phyloP scores from a whole-genome alignment of 192 early-diverging fungal genomes.

The Endogone sp. region DNA sequence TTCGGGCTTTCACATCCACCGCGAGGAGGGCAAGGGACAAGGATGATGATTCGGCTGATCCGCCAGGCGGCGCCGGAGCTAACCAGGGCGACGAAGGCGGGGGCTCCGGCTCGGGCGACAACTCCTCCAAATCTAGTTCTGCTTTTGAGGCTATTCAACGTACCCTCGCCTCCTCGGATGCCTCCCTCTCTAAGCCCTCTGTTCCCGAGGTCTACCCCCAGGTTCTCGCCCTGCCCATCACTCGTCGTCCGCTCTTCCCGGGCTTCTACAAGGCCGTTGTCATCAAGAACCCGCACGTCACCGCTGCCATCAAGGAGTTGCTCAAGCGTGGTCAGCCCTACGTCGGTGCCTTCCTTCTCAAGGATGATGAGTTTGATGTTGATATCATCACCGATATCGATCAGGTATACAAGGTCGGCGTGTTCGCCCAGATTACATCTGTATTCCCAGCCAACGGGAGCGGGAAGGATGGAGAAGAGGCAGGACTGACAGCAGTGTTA shows the following conservation, averaged over 20 bases:
- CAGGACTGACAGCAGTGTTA: conserved; percentile 86
- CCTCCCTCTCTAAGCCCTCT: conserved; percentile 65
- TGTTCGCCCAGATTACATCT: conserved; percentile 97
- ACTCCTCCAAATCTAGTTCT: conserved; percentile 13
- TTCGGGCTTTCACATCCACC: neutral
- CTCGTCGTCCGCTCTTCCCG: conserved; percentile 90
- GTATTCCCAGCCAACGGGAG: conserved; percentile 70
- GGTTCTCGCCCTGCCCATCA: conserved; percentile 90
- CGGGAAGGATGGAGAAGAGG: conserved; percentile 56
- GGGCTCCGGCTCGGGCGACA: conserved; percentile 29
- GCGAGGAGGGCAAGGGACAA: conserved; percentile 8
- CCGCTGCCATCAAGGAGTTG: conserved; percentile 86
- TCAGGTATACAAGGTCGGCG: conserved; percentile 87
- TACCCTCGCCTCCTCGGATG: conserved; percentile 59
- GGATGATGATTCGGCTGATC: conserved; percentile 20
- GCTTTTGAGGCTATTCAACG: conserved; percentile 38
- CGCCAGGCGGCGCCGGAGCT: conserved; percentile 1
- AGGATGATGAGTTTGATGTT: conserved; percentile 83
- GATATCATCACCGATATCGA: conserved; percentile 73
- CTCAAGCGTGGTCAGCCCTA: conserved; percentile 94
- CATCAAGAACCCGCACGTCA: conserved; percentile 92
- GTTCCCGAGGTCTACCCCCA: conserved; percentile 93
- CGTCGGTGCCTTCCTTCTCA: conserved; percentile 91
- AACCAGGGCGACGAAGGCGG: conserved; percentile 6
- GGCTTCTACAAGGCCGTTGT: conserved; percentile 98